phyloP scores from a whole-genome alignment of 2,329 filamentous ascomycete species.

The Pseudomassariella vexata region DNA sequence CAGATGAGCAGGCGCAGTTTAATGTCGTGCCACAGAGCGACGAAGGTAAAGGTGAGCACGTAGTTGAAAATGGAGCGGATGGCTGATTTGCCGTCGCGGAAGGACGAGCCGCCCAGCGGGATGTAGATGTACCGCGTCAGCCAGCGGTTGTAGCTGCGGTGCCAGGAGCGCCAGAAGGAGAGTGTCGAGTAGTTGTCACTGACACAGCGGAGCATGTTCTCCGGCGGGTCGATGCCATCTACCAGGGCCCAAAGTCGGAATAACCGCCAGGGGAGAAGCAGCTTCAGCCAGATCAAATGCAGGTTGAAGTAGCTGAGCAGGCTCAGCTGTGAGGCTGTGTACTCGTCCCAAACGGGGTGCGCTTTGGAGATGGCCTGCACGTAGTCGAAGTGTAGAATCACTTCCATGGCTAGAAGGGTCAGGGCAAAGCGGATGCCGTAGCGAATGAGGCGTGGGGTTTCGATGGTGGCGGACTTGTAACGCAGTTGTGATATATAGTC shows the following conservation, averaged over 20 bases:
- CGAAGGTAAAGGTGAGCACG: conserved; percentile 86
- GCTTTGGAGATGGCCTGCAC: conserved; percentile 86
- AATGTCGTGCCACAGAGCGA: conserved; percentile 97
- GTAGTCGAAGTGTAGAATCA: conserved; percentile 88
- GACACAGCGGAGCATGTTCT: conserved; percentile 98
- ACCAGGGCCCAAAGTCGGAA: conserved; percentile 94
- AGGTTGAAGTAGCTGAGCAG: conserved; percentile 95
- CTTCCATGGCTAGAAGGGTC: conserved; percentile 80
- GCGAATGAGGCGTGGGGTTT: conserved; percentile 62
- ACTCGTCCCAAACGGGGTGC: conserved; percentile 71
- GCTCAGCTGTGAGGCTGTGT: conserved; percentile 80
- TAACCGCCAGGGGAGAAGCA: conserved; percentile 94
- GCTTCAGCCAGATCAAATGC: conserved; percentile 95
- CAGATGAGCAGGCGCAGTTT: conserved; percentile 84
- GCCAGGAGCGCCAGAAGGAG: conserved; percentile 95
- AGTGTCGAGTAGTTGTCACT: conserved; percentile 89
- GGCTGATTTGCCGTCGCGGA: conserved; percentile 36
- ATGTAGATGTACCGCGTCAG: conserved; percentile 90
- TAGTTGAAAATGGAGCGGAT: conserved; percentile 67
- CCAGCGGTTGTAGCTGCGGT: conserved; percentile 93
- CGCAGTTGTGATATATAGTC: conserved; percentile 88
- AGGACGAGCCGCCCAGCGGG: conserved; percentile 70
- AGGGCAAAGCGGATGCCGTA: conserved; percentile 81
- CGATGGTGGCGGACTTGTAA: conserved; percentile 67
- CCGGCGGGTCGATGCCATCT: conserved; percentile 88